Evolutionary conservation across 495 filamentous ascomycete genomes (phyloP).

Genomic region (Annulohypoxylon stygium): DNA sequence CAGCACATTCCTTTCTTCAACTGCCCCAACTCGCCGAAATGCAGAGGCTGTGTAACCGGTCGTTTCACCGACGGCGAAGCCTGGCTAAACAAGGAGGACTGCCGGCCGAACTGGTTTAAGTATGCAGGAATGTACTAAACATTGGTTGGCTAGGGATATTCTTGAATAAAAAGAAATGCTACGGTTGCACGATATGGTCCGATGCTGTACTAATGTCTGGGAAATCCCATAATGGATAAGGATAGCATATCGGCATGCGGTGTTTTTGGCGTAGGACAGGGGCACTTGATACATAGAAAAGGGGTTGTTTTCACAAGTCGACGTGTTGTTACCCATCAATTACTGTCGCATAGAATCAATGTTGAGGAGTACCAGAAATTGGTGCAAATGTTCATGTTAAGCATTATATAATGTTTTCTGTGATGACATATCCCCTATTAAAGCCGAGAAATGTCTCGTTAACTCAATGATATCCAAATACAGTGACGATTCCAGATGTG

Average conservation of each 20-base stretch:
- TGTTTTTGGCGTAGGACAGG: slow-evolving; percentile 45
- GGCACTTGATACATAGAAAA: slow-evolving; percentile 40
- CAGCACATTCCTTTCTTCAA: slow-evolving; percentile 99
- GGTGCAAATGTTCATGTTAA: slow-evolving; percentile 24
- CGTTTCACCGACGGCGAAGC: slow-evolving; percentile 88
- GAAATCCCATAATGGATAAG: slow-evolving; percentile 43
- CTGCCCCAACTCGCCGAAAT: slow-evolving; percentile 96
- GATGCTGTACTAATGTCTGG: slow-evolving; percentile 47
- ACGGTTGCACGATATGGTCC: slow-evolving; percentile 40
- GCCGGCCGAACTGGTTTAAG: slow-evolving; percentile 96
- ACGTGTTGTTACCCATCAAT: slow-evolving; percentile 24
- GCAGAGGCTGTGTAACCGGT: slow-evolving; percentile 86
- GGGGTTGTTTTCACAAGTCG: slow-evolving; percentile 36
- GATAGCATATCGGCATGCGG: slow-evolving; percentile 44
- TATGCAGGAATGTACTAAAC: slow-evolving; percentile 82
- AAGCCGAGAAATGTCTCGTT: neutral
- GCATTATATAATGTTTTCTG: slow-evolving; percentile 21
- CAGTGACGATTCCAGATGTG: slow-evolving; percentile 66
- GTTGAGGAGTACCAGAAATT: slow-evolving; percentile 22
- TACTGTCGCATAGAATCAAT: slow-evolving; percentile 27
- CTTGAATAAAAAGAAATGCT: slow-evolving; percentile 36
- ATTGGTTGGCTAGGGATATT: neutral
- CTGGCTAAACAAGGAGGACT: slow-evolving; percentile 91
- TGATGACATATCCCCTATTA: slow-evolving; percentile 12
- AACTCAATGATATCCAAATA: slow-evolving; percentile 62